Base-by-base conservation (phyloP, 768 basidiomycete species). In the Suillus brevipes region DNA sequence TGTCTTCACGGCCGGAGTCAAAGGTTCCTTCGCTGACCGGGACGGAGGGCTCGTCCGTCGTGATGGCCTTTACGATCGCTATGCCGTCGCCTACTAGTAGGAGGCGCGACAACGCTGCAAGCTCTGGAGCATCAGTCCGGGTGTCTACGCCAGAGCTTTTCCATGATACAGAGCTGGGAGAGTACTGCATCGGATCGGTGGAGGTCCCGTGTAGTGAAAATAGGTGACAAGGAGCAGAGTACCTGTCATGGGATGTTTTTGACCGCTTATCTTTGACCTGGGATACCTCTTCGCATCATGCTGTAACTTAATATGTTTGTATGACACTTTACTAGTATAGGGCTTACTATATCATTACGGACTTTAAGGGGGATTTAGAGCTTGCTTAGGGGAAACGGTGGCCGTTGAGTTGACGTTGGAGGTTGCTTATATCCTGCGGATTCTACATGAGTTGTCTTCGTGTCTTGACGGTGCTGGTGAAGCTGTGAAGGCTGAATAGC, bases 41-140 rank as follows among this genome's bases (percentile, higher is more conserved):
- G 43, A 9, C 36, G 2, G 67, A 72, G 40, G 64, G 61, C 8
- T 50, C 68, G 52, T 72, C 64, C 16, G 14, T 83, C 40, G 79
- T 78, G 59, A 73, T 84, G 16, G 77, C 79, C 4, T 78, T 84
- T 20, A 67, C 78, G 16, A 75, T 84, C 55, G 70, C 77, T 9
- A 81, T 85, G 80, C 81, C 84, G 16, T 72, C 67, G 8, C 70
- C 68, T 62, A 42, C 68, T 62, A 42, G 34, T 63, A 45, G 45
- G 37, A 38, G 31, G 28, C 38, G 36, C 38, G 61, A 62, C 20
- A 37, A 18, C 23, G 34, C 36, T 18, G 6, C 55, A 31, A 1
- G 42, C 12, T 13, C 58, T 4, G 47, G 28, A 12, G 14, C 43
- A 25, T 37, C 53, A n/a, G 50, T 31, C 18, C 52, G 25, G 42